Base-by-base conservation (phyloP, 2,329 filamentous ascomycete genomes). In the Dryadomyces quercus-mongolicae region DNA sequence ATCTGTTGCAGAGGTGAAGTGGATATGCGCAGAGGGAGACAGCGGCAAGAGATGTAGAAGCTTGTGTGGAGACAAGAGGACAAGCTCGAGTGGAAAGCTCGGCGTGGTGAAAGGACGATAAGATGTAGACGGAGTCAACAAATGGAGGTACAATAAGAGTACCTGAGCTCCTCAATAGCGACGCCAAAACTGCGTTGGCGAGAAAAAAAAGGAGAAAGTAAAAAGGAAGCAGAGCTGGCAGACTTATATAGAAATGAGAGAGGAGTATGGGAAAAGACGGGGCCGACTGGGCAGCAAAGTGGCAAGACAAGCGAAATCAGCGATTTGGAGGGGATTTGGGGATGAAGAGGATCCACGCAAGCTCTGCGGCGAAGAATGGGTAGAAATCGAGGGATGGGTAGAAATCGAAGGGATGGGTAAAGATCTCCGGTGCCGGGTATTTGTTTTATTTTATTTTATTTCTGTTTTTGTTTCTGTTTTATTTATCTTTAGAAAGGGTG, bases 121-220 rank as follows among this genome's bases (percentile, higher is more conserved):
- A 42, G 22, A 31, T 18, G n/a, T 45, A 49, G 15, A 42, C 34
- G 51, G 31, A 36, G 12, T 38, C 16, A 25, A 40, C 36, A 42
- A 50, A 42, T 25, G 18, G 34, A 52, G 65, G 62, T 59, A 66
- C 63, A 57, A 56, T 49, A 54, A 62, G 61, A 51, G 63, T 64
- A 63, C 65, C 62, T 45, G 50, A 53, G 59, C 62, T 65, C 66
- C 63, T 68, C 59, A 67, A 64, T 68, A 68, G 62, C 65, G 64
- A 66, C 63, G 50, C 59, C 66, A 67, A 66, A 66, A 62, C 60
- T 62, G 61, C 60, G 36, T 40, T 40, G 36, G 10, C n/a, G 42
- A n/a, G 42, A 9, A 44, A 44, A 44, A 44, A 18, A 18, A 16
- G 16, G 42, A 44, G 8, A n/a, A n/a, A 18, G n/a, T 4, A 18